Evolutionary conservation across 2,329 filamentous ascomycete species (phyloP).

Genomic region (Claviceps maximensis): DNA sequence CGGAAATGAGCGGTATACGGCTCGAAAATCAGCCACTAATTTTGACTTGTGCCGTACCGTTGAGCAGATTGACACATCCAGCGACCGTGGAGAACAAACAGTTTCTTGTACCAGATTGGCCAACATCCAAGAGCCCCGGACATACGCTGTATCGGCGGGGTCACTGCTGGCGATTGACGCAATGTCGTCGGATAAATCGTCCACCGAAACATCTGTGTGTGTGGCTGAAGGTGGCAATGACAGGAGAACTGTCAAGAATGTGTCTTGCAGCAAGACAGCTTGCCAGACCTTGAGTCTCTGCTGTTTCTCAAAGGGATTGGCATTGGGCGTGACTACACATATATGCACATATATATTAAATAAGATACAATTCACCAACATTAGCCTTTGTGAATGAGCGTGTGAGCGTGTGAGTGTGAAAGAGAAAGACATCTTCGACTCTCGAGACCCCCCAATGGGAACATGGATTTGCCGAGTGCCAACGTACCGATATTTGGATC

Average conservation of each 20-base stretch:
- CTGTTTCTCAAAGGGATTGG: conserved; percentile 60
- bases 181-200: conserved; percentile 55
- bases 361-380: neutral
- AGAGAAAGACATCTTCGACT: neutral
- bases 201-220: conserved; percentile 66
- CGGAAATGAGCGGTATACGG: conserved; percentile 61
- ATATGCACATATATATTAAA: neutral
- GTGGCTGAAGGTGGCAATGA: conserved; percentile 66
- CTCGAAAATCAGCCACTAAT: conserved; percentile 55
- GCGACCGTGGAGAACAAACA: conserved; percentile 60
- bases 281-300: conserved; percentile 72
- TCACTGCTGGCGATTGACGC: conserved; percentile 43
- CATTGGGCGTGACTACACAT: conserved; percentile 44
- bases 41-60: conserved; percentile 57
- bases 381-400: neutral
- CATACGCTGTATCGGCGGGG: conserved; percentile 56
- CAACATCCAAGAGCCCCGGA: conserved; percentile 64
- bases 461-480: neutral
- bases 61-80: conserved; percentile 58
- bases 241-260: conserved; percentile 64
- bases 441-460: neutral
- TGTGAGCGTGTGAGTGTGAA: neutral
- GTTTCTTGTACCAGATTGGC: conserved; percentile 67
- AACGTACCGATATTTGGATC: conserved; percentile 56
- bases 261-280: conserved; percentile 68